Conservation (phyloP, 1,139 yeast species). For the Debaryomyces subglobosus region DNA sequence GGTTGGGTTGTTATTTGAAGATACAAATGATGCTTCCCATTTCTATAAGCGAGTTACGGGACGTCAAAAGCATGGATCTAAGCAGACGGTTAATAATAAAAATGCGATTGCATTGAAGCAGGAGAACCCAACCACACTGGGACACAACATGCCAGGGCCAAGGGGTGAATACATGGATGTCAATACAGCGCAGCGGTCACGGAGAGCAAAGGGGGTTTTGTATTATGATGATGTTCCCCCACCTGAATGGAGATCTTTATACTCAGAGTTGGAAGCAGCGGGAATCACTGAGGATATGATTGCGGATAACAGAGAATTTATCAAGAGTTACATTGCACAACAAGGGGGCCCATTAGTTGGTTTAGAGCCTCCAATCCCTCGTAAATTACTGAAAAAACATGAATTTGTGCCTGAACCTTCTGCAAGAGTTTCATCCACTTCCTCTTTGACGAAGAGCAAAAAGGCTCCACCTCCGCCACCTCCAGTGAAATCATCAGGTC, state of each 20-base stretch:
- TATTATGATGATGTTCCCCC: slow-evolving; percentile 84
- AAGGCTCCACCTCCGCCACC: slow-evolving; percentile 55
- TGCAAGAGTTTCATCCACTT: slow-evolving; percentile 12
- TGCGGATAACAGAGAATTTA: slow-evolving; percentile 81
- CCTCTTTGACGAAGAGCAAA: slow-evolving; percentile 25
- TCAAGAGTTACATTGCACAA: slow-evolving; percentile 71
- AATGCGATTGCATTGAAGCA: slow-evolving; percentile 81
- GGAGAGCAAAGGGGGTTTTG: slow-evolving; percentile 60
- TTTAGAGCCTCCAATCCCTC: slow-evolving; percentile 81
- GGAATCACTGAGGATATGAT: slow-evolving; percentile 91
- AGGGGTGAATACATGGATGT: slow-evolving; percentile 63
- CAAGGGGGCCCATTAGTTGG: slow-evolving; percentile 89
- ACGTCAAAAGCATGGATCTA: slow-evolving; percentile 81
- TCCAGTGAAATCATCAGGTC: slow-evolving; percentile 18
- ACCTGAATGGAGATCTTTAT: slow-evolving; percentile 80
- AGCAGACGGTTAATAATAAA: slow-evolving; percentile 80
- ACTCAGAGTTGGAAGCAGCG: slow-evolving; percentile 70
- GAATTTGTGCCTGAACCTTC: slow-evolving; percentile 15
- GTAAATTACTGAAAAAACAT: slow-evolving; percentile 47
- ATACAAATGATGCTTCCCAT: slow-evolving; percentile 83
- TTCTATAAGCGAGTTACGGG: slow-evolving; percentile 76
- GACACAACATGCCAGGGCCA: slow-evolving; percentile 59
- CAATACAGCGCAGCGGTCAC: slow-evolving; percentile 56
- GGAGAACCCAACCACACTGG: slow-evolving; percentile 30
- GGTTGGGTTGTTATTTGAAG: slow-evolving; percentile 90